Evolutionary conservation across 164 flowering plant species (phyloP), one percentile per base, ranked within the genome.

Genomic region (Warburgia ugandensis): DNA sequence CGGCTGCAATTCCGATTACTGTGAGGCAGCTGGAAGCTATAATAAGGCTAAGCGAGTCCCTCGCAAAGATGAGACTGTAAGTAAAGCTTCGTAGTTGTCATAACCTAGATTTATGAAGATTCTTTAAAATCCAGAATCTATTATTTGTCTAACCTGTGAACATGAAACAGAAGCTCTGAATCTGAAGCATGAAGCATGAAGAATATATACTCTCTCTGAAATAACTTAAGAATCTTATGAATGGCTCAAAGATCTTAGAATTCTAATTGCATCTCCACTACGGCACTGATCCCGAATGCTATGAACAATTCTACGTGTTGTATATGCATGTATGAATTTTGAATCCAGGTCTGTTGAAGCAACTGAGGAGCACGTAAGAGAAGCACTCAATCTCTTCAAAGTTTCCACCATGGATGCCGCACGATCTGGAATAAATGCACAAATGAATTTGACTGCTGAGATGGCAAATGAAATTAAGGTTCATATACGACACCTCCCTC

Each of bases 11-110:
- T 58, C 99, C 99, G 49, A 84, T 94, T 47, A 94, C 97, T 9
- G 99, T 94, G 35, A 83, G 99, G 72, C 97, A 94, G 75, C 77
- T 94, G 36, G 99, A 94, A 68, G 99, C 97, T 55, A 74, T 94
- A 30, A 67, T 89, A 51, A 74, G 99, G 71, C 54, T 94, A 53
- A 89, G 99, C 35, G 99, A 86, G 78, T 64, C 99, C 22, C 90
- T 94, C 52, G 99, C 97, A 13, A 89, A 71, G 72, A 89, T 94
- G 97, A 77, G 81, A 68, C 54, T 86, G 99, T 94, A 78, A 89
- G 99, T 74, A 45, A 17, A 36, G 9, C 4, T 16, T 44, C n/a
- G n/a, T n/a, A n/a, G n/a, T n/a, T n/a, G n/a, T n/a, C n/a, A n/a
- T n/a, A n/a, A n/a, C n/a, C n/a, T n/a, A n/a, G n/a, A n/a, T n/a